phyloP scores from a whole-genome alignment of 805 yeast genomes.

The Zygotorulaspora florentina region DNA sequence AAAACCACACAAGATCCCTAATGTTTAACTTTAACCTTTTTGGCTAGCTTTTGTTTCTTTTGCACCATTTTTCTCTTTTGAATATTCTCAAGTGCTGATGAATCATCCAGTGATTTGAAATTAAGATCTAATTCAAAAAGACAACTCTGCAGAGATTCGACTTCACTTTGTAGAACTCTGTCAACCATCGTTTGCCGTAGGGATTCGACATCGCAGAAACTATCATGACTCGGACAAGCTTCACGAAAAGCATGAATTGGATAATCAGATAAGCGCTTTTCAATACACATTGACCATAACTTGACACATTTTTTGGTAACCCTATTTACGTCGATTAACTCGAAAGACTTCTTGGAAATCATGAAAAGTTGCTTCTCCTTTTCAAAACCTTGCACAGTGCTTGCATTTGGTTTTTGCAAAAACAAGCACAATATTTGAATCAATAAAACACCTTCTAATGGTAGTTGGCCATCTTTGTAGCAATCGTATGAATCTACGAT shows the following conservation, averaged over 20 bases:
- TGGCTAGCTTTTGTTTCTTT: slow-evolving; percentile 14
- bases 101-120: slow-evolving; percentile 51
- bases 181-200: slow-evolving; percentile 45
- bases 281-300: slow-evolving; percentile 28
- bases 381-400: slow-evolving; percentile 17
- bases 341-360: slow-evolving; percentile 55
- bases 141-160: slow-evolving; percentile 44
- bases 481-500: slow-evolving; percentile 61
- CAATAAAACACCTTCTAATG: slow-evolving; percentile 54
- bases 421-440: slow-evolving; percentile 46
- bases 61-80: slow-evolving; percentile 45
- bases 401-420: slow-evolving; percentile 28
- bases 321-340: slow-evolving; percentile 49
- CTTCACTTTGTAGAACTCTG: slow-evolving; percentile 55
- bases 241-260: slow-evolving; percentile 39
- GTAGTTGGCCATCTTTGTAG: slow-evolving; percentile 51
- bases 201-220: slow-evolving; percentile 21
- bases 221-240: slow-evolving; percentile 15
- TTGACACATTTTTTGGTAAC: slow-evolving; percentile 40
- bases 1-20: not conserved
- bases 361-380: slow-evolving; percentile 41
- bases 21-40: slow-evolving; percentile 8
- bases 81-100: slow-evolving; percentile 54
- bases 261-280: slow-evolving; percentile 42
- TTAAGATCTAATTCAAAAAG: slow-evolving; percentile 23